Percentiles rank a stretch among this genome's conserved stretches.
Evolutionary conservation across 2,329 filamentous ascomycete species (phyloP).

Genomic region (Aspergillus uvarum): DNA sequence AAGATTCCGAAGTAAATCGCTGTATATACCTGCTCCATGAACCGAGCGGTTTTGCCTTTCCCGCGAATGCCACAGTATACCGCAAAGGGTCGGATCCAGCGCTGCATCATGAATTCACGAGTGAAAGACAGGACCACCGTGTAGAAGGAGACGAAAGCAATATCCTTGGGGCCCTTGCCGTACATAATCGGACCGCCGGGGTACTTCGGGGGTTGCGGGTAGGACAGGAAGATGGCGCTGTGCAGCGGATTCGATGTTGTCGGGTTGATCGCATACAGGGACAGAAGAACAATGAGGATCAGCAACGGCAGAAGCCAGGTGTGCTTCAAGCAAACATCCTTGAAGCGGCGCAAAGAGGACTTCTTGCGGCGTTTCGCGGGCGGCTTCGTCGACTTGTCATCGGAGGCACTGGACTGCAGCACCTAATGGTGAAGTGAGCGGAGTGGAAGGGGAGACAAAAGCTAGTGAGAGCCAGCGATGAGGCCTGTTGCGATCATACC

Average conservation of each 20-base stretch:
- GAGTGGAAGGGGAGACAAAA: constrained; percentile 5
- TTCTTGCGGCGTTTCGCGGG: constrained; percentile 47
- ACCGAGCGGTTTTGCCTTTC: constrained; percentile 78
- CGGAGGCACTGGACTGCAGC: constrained; percentile 19
- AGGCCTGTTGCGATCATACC: constrained; percentile 21
- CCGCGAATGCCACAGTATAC: constrained; percentile 66
- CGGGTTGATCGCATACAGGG: constrained; percentile 73
- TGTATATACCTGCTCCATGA: constrained; percentile 96
- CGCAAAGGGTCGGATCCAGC: constrained; percentile 75
- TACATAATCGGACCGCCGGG: constrained; percentile 64
- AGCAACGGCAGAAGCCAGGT: constrained; percentile 69
- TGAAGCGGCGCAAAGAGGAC: constrained; percentile 45
- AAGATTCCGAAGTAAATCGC: constrained; percentile 84
- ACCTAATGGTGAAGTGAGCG: constrained; percentile 17
- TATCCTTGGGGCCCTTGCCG: constrained; percentile 82
- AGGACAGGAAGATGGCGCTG: constrained; percentile 85
- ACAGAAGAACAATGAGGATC: constrained; percentile 62
- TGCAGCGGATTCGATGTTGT: constrained; percentile 74
- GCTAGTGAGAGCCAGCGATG: neutral
- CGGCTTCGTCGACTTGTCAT: constrained; percentile 34
- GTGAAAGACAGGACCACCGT: constrained; percentile 87
- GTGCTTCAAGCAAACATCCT: constrained; percentile 47
- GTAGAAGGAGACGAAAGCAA: constrained; percentile 87
- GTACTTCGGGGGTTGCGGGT: constrained; percentile 63
- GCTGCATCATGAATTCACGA: constrained; percentile 94